Conservation (phyloP, 225 moss, liverwort and hornwort species). For the Pseudisothecium myosuroides region DNA sequence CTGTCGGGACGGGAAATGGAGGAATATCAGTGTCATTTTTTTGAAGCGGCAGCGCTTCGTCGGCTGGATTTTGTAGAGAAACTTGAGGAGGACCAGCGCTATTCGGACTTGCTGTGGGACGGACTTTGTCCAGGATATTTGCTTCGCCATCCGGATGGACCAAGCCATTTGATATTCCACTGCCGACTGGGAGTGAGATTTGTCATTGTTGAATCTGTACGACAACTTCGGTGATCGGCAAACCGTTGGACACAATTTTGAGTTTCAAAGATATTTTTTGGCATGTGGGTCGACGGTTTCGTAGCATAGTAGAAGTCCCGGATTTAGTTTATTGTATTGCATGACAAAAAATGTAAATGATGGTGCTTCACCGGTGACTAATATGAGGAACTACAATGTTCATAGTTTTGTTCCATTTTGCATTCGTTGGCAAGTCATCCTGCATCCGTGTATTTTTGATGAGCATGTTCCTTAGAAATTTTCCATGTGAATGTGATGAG, state of each 20-base stretch:
- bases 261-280: not conserved
- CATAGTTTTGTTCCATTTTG: not conserved
- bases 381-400: not conserved
- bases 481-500: not conserved
- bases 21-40: not conserved
- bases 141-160: not conserved
- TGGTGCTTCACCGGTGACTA: not conserved
- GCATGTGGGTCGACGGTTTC: not conserved
- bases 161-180: not conserved
- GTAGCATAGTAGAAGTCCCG: not conserved
- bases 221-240: not conserved
- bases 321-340: not conserved
- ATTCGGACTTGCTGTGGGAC: not conserved
- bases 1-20: not conserved
- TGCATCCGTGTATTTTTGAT: not conserved
- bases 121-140: not conserved
- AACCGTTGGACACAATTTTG: not conserved
- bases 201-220: not conserved
- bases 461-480: not conserved
- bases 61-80: not conserved
- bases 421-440: not conserved
- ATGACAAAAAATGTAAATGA: not conserved
- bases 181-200: not conserved
- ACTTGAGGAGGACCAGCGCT: not conserved
- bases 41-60: not conserved